Evolutionary conservation across 2,329 filamentous ascomycete species (phyloP), one percentile per base, ranked within the genome.

Genomic region (Ceratocystis alfenasii): DNA sequence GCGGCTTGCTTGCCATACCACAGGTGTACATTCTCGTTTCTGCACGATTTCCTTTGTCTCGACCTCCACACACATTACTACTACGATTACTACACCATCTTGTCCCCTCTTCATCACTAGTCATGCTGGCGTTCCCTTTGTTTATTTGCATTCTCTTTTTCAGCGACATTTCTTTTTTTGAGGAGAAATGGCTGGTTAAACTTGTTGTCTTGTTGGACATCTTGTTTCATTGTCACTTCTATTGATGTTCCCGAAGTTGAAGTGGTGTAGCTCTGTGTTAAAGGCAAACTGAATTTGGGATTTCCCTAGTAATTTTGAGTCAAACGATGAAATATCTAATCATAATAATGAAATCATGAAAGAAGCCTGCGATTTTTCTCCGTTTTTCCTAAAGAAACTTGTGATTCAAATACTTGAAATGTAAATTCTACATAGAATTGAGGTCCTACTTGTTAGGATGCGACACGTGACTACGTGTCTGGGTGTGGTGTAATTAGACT

Each of bases 331-430:
- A 36, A n/a, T 36, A 59, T 59, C 2, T 59, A 59, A 59, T 59
- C 25, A 59, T 59, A 59, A 59, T 59, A 59, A 59, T 59, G 55
- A 59, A 59, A 36, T 36, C 55, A 36, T 59, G 55, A 59, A 57
- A 33, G 28, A 59, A 59, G 17, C 8, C 46, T 20, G 46, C 46
- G 17, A 48, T 48, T 22, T 48, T 22, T 17, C 6, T 22, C 46
- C 15, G 20, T 10, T n/a, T 48, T 48, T 20, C 17, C 17, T 48
- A 41, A 36, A 25, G 36, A 41, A 4, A 41, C 36, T 41, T 15
- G 36, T 41, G 36, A 41, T 41, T 41, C 36, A 12, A 41, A 41
- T 15, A 5, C 4, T 5, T 41, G 36, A 5, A 12, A 15, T 41
- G 36, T 41, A 41, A 5, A 41, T 41, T 41, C 4, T 41, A 15